Evolutionary conservation across 2,329 filamentous ascomycete genomes (phyloP), one percentile per base, ranked within the genome.

Genomic region (Colletotrichum somersetense): DNA sequence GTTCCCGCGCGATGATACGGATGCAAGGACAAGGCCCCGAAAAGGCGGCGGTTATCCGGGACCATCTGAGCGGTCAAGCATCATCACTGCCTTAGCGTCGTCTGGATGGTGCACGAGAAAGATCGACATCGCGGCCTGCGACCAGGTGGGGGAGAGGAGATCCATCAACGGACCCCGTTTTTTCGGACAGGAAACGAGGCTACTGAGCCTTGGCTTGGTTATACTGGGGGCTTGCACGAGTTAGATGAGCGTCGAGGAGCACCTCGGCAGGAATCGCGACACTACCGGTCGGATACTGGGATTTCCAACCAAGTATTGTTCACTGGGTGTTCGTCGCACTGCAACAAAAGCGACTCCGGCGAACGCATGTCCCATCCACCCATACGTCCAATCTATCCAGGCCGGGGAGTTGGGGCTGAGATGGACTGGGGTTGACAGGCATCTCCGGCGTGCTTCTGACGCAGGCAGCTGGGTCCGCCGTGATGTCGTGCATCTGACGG

Each of bases 401-500:
- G 44, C 58, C 58, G 30, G 42, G 38, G 20, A 40, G 23, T 20
- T 53, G 62, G 52, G 59, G 46, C n/a, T 61, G 57, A n/a, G 57
- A 26, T 10, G 57, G 11, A 33, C 44, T 42, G n/a, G 44, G 55
- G 56, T 33, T 67, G 55, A 42, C 44, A 26, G 16, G 33, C 18
- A 62, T 48, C 46, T 18, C n/a, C 11, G 11, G 30, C 42, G 10
- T 56, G 23, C 20, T 23, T 30, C 11, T 61, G 64, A 52, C 11
- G 52, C 53, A 35, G 42, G 33, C 55, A 61, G 55, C 40, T 55
- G 62, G 46, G 38, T 40, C 8, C 38, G 46, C 50, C 26, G 56
- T 42, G 42, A 72, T 53, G 65, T 63, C 65, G 69, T 69, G 69
- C 69, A 72, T 59, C 69, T 68, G 56, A 40, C 56, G 64, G 40